A percentile compares a stretch with the other conserved stretches of the same genome.
Evolutionary conservation across 2,329 filamentous ascomycete genomes (phyloP).

Genomic region (Tetracladium maxilliforme): DNA sequence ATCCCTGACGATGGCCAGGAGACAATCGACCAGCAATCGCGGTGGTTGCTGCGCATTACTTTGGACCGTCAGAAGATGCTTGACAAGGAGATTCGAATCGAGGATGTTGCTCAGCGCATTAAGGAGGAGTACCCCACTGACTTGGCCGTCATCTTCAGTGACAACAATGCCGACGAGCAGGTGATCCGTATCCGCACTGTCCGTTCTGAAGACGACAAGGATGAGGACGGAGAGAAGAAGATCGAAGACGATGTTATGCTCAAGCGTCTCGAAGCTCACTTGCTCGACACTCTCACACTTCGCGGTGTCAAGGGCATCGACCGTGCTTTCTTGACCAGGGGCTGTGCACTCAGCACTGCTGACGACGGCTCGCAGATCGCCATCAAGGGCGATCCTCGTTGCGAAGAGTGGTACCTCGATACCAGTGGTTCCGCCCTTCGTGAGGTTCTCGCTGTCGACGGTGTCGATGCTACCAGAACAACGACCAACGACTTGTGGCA

Average conservation of each 20-base stretch:
- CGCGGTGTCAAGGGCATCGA: slow-evolving; percentile 84
- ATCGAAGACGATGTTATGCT: slow-evolving; percentile 85
- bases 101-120: slow-evolving; percentile 80
- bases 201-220: slow-evolving; percentile 52
- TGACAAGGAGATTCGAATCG: slow-evolving; percentile 82
- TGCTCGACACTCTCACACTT: slow-evolving; percentile 80
- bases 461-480: slow-evolving; percentile 73
- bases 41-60: slow-evolving; percentile 88
- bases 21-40: slow-evolving; percentile 61
- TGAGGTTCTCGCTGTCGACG: slow-evolving; percentile 71
- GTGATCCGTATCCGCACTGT: slow-evolving; percentile 86
- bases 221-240: slow-evolving; percentile 55
- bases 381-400: slow-evolving; percentile 57
- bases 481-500: slow-evolving; percentile 96
- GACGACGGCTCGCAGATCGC: slow-evolving; percentile 61
- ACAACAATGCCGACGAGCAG: slow-evolving; percentile 93
- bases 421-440: slow-evolving; percentile 82
- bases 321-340: slow-evolving; percentile 83
- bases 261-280: slow-evolving; percentile 80
- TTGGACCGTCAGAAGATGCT: slow-evolving; percentile 89
- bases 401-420: slow-evolving; percentile 91
- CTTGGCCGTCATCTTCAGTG: slow-evolving; percentile 87
- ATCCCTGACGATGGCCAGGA: slow-evolving; percentile 65
- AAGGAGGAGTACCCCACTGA: slow-evolving; percentile 78
- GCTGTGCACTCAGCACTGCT: slow-evolving; percentile 50